phyloP scores from a whole-genome alignment of 352 stramenopile species.

The Albugo candida region DNA sequence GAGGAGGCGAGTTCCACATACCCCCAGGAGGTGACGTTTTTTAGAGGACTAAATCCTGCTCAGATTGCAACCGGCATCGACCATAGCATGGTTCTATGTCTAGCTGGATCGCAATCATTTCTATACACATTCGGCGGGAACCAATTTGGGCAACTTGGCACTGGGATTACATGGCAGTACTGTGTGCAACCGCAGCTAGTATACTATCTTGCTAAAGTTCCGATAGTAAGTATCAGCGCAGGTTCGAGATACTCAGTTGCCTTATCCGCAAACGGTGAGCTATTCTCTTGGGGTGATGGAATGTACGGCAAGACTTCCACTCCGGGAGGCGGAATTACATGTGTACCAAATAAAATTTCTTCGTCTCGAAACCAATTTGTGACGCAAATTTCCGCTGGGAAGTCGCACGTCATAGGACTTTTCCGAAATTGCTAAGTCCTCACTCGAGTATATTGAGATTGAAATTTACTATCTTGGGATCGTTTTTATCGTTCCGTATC shows the following conservation, averaged over 20 bases:
- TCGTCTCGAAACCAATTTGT: slow-evolving; percentile 13
- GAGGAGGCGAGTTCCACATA: slow-evolving; percentile 10
- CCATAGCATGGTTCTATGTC: slow-evolving; percentile 44
- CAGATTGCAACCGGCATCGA: slow-evolving; percentile 30
- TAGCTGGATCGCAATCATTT: slow-evolving; percentile 16
- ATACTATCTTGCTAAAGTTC: slow-evolving; percentile 21
- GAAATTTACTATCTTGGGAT: too few species aligned
- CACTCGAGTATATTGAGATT: too few species aligned
- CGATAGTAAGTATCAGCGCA: slow-evolving; percentile 24
- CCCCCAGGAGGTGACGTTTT: slow-evolving; percentile 32
- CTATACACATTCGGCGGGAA: slow-evolving; percentile 63
- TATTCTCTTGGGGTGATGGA: slow-evolving; percentile 52
- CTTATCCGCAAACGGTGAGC: slow-evolving; percentile 25
- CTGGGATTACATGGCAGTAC: slow-evolving; percentile 15
- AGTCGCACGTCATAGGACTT: slow-evolving; percentile 32
- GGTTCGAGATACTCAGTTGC: slow-evolving; percentile 32
- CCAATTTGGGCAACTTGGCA: slow-evolving; percentile 32
- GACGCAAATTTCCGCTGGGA: slow-evolving; percentile 35
- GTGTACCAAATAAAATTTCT: slow-evolving; percentile 37
- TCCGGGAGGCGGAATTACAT: slow-evolving; percentile 22
- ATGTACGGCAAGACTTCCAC: slow-evolving; percentile 24
- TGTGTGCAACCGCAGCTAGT: slow-evolving; percentile 37
- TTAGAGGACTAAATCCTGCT: slow-evolving; percentile 25
- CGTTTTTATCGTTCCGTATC: too few species aligned
- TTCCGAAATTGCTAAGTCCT: slow-evolving; percentile 19